Evolutionary conservation across 1,284 basidiomycete species (phyloP).

Genomic region (Melampsora abietis-canadensis): DNA sequence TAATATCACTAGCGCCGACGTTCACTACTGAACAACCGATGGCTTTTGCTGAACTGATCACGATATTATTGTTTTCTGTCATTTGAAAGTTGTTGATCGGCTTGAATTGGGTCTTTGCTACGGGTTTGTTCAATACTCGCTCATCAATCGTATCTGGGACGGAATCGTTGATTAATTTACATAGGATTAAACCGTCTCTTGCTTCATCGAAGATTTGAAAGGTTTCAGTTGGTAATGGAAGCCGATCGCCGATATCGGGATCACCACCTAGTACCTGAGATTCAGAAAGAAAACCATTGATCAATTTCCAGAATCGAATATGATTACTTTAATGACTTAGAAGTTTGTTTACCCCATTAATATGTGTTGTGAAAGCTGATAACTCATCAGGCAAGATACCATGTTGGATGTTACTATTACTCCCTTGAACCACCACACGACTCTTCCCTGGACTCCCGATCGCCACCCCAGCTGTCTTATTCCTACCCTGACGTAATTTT

Average conservation of each 20-base stretch:
- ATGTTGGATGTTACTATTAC: slow-evolving; percentile 92
- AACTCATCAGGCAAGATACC: slow-evolving; percentile 98
- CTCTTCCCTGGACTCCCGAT: slow-evolving; percentile 58
- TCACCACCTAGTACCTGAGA: slow-evolving; percentile 83
- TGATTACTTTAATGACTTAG: neutral
- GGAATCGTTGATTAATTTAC: slow-evolving; percentile 54
- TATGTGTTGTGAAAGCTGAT: slow-evolving; percentile 93
- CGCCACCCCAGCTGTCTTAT: slow-evolving; percentile 57
- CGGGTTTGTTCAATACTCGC: slow-evolving; percentile 51
- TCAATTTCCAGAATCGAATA: too few relatives aligned
- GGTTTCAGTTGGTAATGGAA: slow-evolving; percentile 93
- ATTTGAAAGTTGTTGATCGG: slow-evolving; percentile 53
- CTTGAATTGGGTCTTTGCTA: slow-evolving; percentile 52
- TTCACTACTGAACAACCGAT: slow-evolving; percentile 54
- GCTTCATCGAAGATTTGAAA: slow-evolving; percentile 99
- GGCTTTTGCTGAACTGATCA: slow-evolving; percentile 54
- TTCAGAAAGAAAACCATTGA: too few relatives aligned
- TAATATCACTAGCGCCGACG: slow-evolving; percentile 53
- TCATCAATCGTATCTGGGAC: slow-evolving; percentile 54
- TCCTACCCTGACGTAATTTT: slow-evolving; percentile 63
- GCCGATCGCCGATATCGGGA: slow-evolving; percentile 71
- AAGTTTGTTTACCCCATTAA: slow-evolving; percentile 60
- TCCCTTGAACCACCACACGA: slow-evolving; percentile 90
- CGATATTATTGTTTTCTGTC: slow-evolving; percentile 55
- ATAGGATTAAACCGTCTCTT: slow-evolving; percentile 53